phyloP scores from a whole-genome alignment of 306 rosid genomes.

The Cucumis cinereus region DNA sequence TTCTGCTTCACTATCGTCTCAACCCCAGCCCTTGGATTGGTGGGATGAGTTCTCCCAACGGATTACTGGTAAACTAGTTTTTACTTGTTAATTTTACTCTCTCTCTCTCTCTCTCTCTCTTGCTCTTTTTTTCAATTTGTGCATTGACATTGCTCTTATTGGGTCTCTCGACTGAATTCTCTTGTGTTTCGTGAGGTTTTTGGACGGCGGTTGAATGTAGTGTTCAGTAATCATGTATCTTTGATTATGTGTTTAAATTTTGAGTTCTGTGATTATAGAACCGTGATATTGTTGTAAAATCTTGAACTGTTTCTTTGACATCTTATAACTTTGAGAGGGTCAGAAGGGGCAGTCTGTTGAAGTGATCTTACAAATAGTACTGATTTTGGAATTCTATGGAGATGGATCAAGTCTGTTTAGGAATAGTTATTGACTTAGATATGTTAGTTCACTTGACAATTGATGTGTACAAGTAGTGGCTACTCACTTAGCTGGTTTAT shows the following conservation, averaged over 20 bases:
- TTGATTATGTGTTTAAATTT: not conserved
- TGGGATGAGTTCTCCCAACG: constrained; percentile 68
- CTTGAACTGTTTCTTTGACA: not conserved
- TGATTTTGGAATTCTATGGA: not conserved
- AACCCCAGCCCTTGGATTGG: constrained; percentile 57
- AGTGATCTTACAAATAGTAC: not conserved
- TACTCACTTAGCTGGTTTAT: not conserved
- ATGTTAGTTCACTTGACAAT: not conserved
- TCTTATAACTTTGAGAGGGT: not conserved
- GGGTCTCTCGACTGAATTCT: constrained; percentile 15
- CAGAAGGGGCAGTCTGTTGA: not conserved
- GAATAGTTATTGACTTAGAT: not conserved
- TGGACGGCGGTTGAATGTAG: constrained; percentile 20
- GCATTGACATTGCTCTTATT: constrained; percentile 18
- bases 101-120: not conserved
- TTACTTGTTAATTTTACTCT: not conserved
- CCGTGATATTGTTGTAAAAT: not conserved
- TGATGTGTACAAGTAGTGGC: not conserved
- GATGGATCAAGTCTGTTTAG: constrained; percentile 1
- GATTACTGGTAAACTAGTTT: constrained; percentile 41
- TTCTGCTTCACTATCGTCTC: constrained; percentile 35
- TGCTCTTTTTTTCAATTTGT: constrained; percentile 7
- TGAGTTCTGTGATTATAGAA: not conserved
- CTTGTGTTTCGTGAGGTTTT: constrained; percentile 13
- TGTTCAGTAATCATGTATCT: constrained; percentile 10